Base-by-base conservation (phyloP, 192 early-diverging fungal species). In the Rhizoclosmatium globosum region DNA sequence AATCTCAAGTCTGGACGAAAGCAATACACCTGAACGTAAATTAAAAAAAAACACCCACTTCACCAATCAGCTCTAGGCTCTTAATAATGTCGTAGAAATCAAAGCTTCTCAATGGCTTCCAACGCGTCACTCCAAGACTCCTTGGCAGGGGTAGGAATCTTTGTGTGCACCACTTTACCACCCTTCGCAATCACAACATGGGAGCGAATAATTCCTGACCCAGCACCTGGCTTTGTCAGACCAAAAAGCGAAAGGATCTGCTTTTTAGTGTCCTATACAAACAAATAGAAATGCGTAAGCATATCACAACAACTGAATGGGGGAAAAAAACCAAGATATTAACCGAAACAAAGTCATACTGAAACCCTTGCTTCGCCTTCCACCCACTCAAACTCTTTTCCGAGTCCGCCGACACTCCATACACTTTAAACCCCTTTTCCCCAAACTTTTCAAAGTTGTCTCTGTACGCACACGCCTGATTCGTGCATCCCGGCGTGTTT, bases 151-250 rank as follows among this genome's bases (percentile, higher is more conserved):
- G 73, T 64, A 13, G 72, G 60, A 43, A 72, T 64, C 43, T 74
- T 44, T 3, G 65, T 67, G 66, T 82, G 73, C 2, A 74, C 31
- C n/a, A 83, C 21, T 21, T 38, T 50, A 2, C 83, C 83, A 19
- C 83, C 83, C 60, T 84, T 84, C 11, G 60, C 83, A 78, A 84
- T 48, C 31, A 84, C 77, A 19, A 82, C 53, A 47, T 81, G 80
- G 9, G 74, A 77, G 42, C 83, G 74, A 4, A 56, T 79, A 50
- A 84, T 65, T 17, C 71, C 43, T 46, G 64, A 48, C 42, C 64
- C 71, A 6, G 59, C 23, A 2, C 64, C 64, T 3, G n/a, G n/a
- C 7, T 60, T 78, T 41, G 53, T 68, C 17, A 65, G 62, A 3
- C 82, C 82, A 58, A 83, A 64, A 42, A 78, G 42, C 9, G 50